These are phyloP conservation scores for Cladosporium cucumerinum DNA, from an alignment of 2,329 filamentous ascomycete genomes.

Conservation along the genomic window DNA sequence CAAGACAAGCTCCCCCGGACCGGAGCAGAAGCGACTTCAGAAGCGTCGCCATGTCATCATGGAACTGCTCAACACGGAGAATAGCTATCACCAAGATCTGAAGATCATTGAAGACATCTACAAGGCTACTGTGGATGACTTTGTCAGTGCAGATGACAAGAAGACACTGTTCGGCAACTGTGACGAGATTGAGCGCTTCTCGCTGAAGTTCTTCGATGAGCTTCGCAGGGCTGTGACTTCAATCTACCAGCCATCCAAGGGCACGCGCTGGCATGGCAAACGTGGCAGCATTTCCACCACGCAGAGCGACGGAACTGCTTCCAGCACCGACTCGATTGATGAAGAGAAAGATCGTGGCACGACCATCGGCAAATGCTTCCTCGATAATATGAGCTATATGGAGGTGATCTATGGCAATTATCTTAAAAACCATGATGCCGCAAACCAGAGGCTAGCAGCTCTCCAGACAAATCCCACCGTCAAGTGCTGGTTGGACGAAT, in stretches of 20 bases:
- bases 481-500: conserved; percentile 83
- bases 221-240: conserved; percentile 76
- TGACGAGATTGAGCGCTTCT: conserved; percentile 84
- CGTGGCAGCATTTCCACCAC: conserved; percentile 48
- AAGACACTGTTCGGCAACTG: conserved; percentile 91
- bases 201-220: conserved; percentile 71
- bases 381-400: conserved; percentile 55
- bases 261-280: conserved; percentile 52
- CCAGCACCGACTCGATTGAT: conserved; percentile 36
- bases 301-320: conserved; percentile 35
- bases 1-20: conserved; percentile 28
- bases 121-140: conserved; percentile 76
- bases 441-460: conserved; percentile 57
- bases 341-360: conserved; percentile 58
- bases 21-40: conserved; percentile 65
- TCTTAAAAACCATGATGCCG: conserved; percentile 62
- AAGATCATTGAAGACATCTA: conserved; percentile 97
- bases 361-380: conserved; percentile 57
- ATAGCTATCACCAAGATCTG: conserved; percentile 89
- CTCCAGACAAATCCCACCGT: conserved; percentile 59
- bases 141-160: conserved; percentile 77
- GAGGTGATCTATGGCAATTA: conserved; percentile 65
- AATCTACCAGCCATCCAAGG: conserved; percentile 68
- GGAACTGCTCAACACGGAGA: conserved; percentile 89
- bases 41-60: conserved; percentile 83